Evolutionary conservation across 768 basidiomycete species (phyloP).

Genomic region (Tubosaeta sp.): DNA sequence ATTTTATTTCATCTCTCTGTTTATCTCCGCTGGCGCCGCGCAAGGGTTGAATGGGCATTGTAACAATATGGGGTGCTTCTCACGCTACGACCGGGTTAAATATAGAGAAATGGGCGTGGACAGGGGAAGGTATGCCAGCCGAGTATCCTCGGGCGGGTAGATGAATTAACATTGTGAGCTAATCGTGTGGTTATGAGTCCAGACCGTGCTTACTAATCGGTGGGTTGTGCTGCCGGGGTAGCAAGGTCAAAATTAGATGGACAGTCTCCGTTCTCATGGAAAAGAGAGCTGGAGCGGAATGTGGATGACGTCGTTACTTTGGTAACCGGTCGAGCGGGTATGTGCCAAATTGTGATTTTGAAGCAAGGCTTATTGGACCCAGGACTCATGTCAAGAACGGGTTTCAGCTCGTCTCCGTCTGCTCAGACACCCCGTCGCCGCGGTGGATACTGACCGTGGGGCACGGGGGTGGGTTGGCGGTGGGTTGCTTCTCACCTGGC

Average conservation of each 20-base stretch:
- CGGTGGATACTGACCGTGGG: neutral
- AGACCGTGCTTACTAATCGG: neutral
- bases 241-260: constrained; percentile 3
- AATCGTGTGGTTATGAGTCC: neutral
- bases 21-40: constrained; percentile 24
- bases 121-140: neutral
- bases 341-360: neutral
- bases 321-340: constrained; percentile 15
- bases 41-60: neutral
- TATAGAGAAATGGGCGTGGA: constrained; percentile 2
- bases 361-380: neutral
- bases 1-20: constrained; percentile 9
- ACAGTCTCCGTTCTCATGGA: neutral
- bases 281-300: neutral
- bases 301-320: constrained; percentile 22
- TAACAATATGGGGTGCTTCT: constrained; percentile 17
- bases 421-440: constrained; percentile 2
- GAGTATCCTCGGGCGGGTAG: neutral
- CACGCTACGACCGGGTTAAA: constrained; percentile 10
- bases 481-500: neutral
- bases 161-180: neutral
- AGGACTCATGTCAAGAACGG: neutral
- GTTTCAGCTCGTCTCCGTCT: constrained; percentile 15
- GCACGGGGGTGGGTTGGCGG: neutral
- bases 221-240: neutral